Evolutionary conservation across 768 basidiomycete species (phyloP).

Genomic region (Tricholoma sp.): DNA sequence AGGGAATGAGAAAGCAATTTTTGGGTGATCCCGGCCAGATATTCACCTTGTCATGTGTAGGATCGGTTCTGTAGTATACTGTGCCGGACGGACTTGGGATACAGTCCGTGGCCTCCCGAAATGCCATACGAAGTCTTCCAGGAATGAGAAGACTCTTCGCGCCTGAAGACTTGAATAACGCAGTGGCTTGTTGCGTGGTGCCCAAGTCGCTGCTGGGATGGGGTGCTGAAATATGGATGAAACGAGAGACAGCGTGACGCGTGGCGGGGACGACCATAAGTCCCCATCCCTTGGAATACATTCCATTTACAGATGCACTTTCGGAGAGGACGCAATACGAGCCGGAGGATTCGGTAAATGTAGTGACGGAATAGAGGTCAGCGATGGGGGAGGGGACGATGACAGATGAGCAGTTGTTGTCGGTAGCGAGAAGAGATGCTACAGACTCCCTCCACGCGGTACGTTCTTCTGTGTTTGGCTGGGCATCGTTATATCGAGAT

Average conservation of each 20-base stretch:
- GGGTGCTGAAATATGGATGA: slow-evolving; percentile 40
- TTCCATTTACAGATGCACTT: slow-evolving; percentile 5
- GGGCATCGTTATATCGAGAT: slow-evolving; percentile 25
- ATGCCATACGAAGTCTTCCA: slow-evolving; percentile 34
- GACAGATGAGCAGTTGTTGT: slow-evolving; percentile 26
- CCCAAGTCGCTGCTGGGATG: slow-evolving; percentile 36
- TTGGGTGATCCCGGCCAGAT: neutral
- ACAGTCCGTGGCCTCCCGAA: slow-evolving; percentile 27
- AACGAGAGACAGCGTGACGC: slow-evolving; percentile 16
- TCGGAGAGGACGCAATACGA: slow-evolving; percentile 30
- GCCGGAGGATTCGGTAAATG: slow-evolving; percentile 19
- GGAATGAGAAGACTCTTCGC: slow-evolving; percentile 38
- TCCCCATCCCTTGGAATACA: slow-evolving; percentile 31
- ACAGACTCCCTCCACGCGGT: slow-evolving; percentile 23
- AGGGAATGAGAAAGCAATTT: no score
- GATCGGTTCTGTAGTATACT: slow-evolving; percentile 39
- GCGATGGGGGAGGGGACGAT: slow-evolving; percentile 22
- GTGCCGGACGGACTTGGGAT: slow-evolving; percentile 14
- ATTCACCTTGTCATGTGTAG: slow-evolving; percentile 40
- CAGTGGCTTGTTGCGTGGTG: slow-evolving; percentile 35
- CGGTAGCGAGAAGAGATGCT: slow-evolving; percentile 21
- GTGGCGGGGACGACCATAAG: slow-evolving; percentile 26
- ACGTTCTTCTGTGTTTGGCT: slow-evolving; percentile 24
- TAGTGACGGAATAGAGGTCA: slow-evolving; percentile 21
- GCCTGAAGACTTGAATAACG: slow-evolving; percentile 31